Conservation (phyloP, 2,329 filamentous ascomycete species). For the Neonectria faginata region DNA sequence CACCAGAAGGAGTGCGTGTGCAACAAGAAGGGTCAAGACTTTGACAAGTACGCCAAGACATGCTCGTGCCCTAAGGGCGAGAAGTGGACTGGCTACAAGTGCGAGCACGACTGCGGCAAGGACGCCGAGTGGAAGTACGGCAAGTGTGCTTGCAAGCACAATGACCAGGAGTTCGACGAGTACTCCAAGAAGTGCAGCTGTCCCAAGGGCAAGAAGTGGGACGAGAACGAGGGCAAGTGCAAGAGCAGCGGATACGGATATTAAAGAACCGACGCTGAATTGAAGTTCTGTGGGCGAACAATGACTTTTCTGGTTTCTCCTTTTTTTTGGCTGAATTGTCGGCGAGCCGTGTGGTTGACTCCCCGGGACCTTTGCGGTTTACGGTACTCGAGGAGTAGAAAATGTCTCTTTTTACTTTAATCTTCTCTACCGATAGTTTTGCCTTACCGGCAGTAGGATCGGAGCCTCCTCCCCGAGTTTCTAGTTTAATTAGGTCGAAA, state of each 20-base stretch:
- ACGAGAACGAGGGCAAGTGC: neutral
- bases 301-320: neutral
- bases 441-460: neutral
- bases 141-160: slow-evolving; percentile 6
- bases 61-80: slow-evolving; percentile 4
- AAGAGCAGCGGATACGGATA: neutral
- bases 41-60: slow-evolving; percentile 1
- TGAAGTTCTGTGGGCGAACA: neutral
- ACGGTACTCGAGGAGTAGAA: neutral
- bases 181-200: slow-evolving; percentile 1
- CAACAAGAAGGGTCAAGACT: slow-evolving; percentile 10
- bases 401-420: neutral
- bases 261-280: neutral
- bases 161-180: neutral
- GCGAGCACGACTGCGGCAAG: slow-evolving; percentile 18
- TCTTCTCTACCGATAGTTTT: neutral
- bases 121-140: slow-evolving; percentile 3
- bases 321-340: neutral
- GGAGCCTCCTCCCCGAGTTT: slow-evolving; percentile 1
- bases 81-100: slow-evolving; percentile 16
- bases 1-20: slow-evolving; percentile 6
- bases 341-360: neutral
- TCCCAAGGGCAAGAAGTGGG: slow-evolving; percentile 4
- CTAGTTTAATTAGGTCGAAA: neutral
- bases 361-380: neutral